Evolutionary conservation across 2,329 filamentous ascomycete species (phyloP).

Genomic region (Aureobasidium sp.): DNA sequence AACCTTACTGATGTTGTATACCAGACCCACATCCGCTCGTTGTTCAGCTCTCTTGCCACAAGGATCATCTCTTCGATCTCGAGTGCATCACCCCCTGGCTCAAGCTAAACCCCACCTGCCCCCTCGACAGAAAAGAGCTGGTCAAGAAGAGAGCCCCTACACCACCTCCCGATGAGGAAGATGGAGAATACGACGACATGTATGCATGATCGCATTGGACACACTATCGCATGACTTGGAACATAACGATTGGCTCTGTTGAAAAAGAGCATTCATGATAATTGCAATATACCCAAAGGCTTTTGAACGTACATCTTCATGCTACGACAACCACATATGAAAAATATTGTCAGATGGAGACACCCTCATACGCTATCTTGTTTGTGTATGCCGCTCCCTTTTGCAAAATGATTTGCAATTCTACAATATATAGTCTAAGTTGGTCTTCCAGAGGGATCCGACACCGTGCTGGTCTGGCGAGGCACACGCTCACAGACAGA

Average conservation of each 20-base stretch:
- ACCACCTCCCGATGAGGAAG: conserved; percentile 40
- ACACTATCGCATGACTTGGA: not conserved
- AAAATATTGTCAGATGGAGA: too few relatives aligned
- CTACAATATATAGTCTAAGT: too few relatives aligned
- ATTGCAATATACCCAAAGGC: conserved; percentile 7
- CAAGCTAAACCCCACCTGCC: conserved; percentile 57
- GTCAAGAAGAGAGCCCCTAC: conserved; percentile 45
- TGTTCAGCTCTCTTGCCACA: conserved; percentile 55
- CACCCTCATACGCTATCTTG: too few relatives aligned
- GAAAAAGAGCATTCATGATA: not conserved
- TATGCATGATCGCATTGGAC: conserved; percentile 31
- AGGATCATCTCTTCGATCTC: conserved; percentile 56
- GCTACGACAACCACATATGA: too few relatives aligned
- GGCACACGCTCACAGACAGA: too few relatives aligned
- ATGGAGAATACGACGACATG: conserved; percentile 47
- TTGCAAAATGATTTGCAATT: too few relatives aligned
- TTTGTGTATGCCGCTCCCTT: too few relatives aligned
- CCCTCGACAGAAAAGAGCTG: conserved; percentile 53
- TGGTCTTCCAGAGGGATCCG: too few relatives aligned
- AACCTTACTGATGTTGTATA: not conserved
- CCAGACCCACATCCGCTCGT: conserved; percentile 55
- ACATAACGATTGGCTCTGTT: not conserved
- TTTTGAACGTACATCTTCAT: not conserved
- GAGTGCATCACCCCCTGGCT: conserved; percentile 61
- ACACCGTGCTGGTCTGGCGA: too few relatives aligned